phyloP scores from a whole-genome alignment of 768 basidiomycete species.

The Kwoniella dendrophila region DNA sequence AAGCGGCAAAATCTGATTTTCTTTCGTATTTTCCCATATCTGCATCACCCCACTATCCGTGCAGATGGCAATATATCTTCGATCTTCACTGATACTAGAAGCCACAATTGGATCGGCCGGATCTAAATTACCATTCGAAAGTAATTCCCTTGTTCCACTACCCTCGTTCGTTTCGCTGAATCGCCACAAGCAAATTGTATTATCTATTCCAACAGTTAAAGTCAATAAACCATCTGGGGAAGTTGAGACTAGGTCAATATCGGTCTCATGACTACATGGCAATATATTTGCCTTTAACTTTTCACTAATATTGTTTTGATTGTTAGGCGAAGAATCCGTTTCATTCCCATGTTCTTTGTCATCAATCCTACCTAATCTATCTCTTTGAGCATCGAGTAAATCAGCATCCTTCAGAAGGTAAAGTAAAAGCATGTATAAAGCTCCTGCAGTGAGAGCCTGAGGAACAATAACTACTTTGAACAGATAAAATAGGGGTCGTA shows the following conservation, averaged over 20 bases:
- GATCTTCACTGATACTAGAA: conserved; percentile 9
- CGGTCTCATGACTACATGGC: conserved; percentile 77
- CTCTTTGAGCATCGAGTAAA: conserved; percentile 76
- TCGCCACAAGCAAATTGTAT: conserved; percentile 74
- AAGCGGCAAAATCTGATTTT: neutral
- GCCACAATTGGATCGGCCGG: conserved; percentile 26
- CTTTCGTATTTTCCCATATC: conserved; percentile 14
- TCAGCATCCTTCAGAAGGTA: conserved; percentile 91
- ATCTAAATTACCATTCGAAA: conserved; percentile 3
- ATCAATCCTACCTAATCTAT: conserved; percentile 52
- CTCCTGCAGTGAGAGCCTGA: conserved; percentile 72
- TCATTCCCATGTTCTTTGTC: conserved; percentile 9
- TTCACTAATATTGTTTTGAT: conserved; percentile 18
- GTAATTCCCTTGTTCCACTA: conserved; percentile 35
- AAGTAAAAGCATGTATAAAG: conserved; percentile 74
- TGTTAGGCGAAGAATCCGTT: conserved; percentile 5
- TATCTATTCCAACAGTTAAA: conserved; percentile 74
- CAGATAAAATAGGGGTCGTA: conserved; percentile 69
- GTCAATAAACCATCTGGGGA: conserved; percentile 69
- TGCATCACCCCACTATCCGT: conserved; percentile 9
- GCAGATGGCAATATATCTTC: conserved; percentile 11
- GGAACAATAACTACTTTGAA: conserved; percentile 82
- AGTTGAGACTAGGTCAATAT: conserved; percentile 76
- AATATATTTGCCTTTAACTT: conserved; percentile 67
- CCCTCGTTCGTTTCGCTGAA: conserved; percentile 50